Evolutionary conservation across 768 basidiomycete genomes (phyloP), one percentile per base, ranked within the genome.

Genomic region (Mycena crocata): DNA sequence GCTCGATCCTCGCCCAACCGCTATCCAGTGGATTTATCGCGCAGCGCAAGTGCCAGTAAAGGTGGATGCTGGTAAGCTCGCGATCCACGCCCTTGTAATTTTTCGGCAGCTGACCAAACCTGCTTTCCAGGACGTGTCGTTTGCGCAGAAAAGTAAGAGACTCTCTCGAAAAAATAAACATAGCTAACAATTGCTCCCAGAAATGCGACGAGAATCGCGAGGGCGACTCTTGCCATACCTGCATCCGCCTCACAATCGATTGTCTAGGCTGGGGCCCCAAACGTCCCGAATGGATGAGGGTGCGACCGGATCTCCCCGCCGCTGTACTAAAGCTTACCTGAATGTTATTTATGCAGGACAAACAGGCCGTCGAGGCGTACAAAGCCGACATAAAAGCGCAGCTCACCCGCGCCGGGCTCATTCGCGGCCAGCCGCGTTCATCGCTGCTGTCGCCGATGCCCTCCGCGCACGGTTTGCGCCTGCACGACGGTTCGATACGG

Each of bases 201-300:
- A 95, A 95, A 92, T 95, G 93, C 77, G 93, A 95, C 76, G 93
- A 95, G 73, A 89, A 93, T 70, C 88, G 92, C 69, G 90, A 91
- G 73, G 90, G 88, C 66, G 88, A 92, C 77, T 91, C 93, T 3
- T 95, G 93, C 79, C 85, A 87, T 71, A 95, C 93, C 1, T 95
- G 93, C 76, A 85, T 87, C 64, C 91, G 93, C 55, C 83, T 95
- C 39, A 90, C 89, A 51, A 93, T 95, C 73, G 84, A 91, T 56
- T 95, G 93, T 78, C 83, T 95, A 5, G 93, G 93, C 15, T 95
- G 93, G 93, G 93, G 93, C 5, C 82, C 89, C 10, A 91, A 87
- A 74, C 86, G 93, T 56, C 93, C 93, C n/a, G 93, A 94, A 62
- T 94, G 93, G 93, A 93, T 94, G 92, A 81, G 92, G 71, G 93